A percentile compares a stretch with the other conserved stretches of the same genome.
phyloP scores from a whole-genome alignment of 148 eudicot species.

The Nyssa sinensis region DNA sequence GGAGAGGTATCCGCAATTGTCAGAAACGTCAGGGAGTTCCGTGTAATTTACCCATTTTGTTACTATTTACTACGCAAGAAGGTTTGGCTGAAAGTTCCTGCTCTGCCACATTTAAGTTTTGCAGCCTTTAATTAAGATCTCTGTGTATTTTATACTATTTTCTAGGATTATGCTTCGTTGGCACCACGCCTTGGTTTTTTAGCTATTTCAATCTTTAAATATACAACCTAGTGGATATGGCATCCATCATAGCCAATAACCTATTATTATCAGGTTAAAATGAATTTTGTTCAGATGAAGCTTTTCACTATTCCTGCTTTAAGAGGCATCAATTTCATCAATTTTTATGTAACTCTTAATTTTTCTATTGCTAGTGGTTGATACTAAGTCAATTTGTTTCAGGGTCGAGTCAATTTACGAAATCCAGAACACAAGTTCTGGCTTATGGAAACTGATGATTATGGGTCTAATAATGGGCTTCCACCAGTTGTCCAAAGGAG shows the following conservation, averaged over 20 bases:
- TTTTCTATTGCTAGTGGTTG: neutral
- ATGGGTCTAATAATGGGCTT: slow-evolving; percentile 75
- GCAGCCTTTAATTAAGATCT: neutral
- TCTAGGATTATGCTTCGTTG: neutral
- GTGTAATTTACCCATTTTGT: too few species aligned
- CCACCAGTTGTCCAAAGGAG: slow-evolving; percentile 78
- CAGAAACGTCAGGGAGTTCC: too few species aligned
- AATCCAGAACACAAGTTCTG: slow-evolving; percentile 83
- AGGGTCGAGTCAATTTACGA: slow-evolving; percentile 79
- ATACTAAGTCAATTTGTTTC: slow-evolving; percentile 21
- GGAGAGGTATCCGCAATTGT: too few species aligned
- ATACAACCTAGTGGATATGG: neutral
- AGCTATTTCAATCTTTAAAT: neutral
- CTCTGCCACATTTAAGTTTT: too few species aligned
- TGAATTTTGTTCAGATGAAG: neutral
- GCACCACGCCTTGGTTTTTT: neutral
- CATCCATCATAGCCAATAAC: neutral
- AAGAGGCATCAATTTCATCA: too few species aligned
- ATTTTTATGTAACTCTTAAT: neutral
- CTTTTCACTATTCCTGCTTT: too few species aligned
- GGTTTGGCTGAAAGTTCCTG: too few species aligned
- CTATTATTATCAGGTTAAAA: slow-evolving; percentile 1
- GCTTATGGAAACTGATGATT: slow-evolving; percentile 88
- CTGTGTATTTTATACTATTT: neutral
- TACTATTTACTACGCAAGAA: too few species aligned